A percentile compares a stretch with the other conserved stretches of the same genome.
These are phyloP conservation scores for Thymus quinquecostatus DNA, from an alignment of 257 asterid genomes.

Conservation along the genomic window DNA sequence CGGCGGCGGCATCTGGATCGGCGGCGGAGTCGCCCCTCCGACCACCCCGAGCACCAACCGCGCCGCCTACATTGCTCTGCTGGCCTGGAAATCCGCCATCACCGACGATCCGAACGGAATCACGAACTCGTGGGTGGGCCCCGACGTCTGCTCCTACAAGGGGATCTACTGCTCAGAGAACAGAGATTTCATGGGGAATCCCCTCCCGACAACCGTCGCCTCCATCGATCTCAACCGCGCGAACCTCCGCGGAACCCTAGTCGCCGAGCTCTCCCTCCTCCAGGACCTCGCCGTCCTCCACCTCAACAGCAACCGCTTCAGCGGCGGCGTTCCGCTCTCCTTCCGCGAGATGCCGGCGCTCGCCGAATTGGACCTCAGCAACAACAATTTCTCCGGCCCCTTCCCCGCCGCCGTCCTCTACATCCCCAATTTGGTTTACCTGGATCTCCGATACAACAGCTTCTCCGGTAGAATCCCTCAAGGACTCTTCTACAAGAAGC, in stretches of 20 bases:
- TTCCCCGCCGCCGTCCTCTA: constrained; percentile 54
- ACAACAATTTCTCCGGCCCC: constrained; percentile 69
- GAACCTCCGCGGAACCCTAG: constrained; percentile 63
- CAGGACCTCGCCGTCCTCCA: constrained; percentile 65
- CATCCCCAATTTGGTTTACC: constrained; percentile 64
- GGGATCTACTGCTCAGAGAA: constrained; percentile 70
- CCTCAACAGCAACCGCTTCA: constrained; percentile 74
- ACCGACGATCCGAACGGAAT: constrained; percentile 68
- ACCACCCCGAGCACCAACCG: constrained; percentile 30
- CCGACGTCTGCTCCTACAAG: constrained; percentile 70
- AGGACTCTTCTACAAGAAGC: constrained; percentile 64
- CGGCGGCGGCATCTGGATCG: constrained; percentile 51
- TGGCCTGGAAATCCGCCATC: constrained; percentile 87
- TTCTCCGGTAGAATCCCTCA: constrained; percentile 72
- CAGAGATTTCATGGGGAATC: constrained; percentile 56
- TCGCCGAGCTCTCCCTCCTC: constrained; percentile 54
- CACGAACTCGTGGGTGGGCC: constrained; percentile 61
- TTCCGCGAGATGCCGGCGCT: constrained; percentile 46
- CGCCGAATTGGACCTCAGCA: constrained; percentile 82
- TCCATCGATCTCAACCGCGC: constrained; percentile 89
- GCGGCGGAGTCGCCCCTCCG: constrained; percentile 43
- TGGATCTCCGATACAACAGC: constrained; percentile 77
- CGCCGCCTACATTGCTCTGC: constrained; percentile 68
- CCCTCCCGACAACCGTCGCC: constrained; percentile 46
- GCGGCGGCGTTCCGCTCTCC: constrained; percentile 59